Conservation (phyloP, 2,329 filamentous ascomycete genomes). For the Pestalotiopsis fici region DNA sequence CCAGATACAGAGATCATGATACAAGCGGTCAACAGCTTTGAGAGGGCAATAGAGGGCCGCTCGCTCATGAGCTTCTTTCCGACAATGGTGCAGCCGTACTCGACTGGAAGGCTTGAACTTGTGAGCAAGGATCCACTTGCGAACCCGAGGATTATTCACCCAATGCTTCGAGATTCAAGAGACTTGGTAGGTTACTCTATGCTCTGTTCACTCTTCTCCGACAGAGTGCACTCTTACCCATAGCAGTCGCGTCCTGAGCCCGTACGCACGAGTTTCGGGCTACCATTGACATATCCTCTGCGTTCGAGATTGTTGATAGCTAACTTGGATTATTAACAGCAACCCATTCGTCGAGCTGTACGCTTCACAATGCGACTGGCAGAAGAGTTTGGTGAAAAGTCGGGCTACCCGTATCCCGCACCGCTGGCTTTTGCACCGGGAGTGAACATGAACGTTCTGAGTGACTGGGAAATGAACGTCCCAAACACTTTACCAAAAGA, state of each 20-base stretch:
- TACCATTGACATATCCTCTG: too few relatives aligned
- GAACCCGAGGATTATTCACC: constrained; percentile 8
- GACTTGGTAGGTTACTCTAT: not conserved
- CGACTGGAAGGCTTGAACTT: constrained; percentile 12
- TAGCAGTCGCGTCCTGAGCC: not conserved
- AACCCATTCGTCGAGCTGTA: not conserved
- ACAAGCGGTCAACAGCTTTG: constrained; percentile 9
- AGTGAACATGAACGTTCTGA: not conserved
- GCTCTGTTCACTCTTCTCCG: too few relatives aligned
- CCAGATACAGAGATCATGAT: constrained; percentile 17
- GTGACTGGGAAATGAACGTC: not conserved
- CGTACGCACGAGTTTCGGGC: not conserved
- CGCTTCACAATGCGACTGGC: constrained; percentile 13
- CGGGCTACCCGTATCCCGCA: constrained; percentile 10
- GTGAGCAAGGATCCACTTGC: constrained; percentile 7
- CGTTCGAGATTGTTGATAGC: too few relatives aligned
- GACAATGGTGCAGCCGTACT: constrained; percentile 10
- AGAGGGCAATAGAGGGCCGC: constrained; percentile 3
- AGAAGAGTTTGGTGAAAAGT: constrained; percentile 10
- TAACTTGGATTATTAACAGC: not conserved
- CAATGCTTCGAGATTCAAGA: not conserved
- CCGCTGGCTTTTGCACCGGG: constrained; percentile 12
- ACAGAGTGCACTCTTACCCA: too few relatives aligned
- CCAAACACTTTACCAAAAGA: not conserved
- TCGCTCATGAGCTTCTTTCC: constrained; percentile 12